phyloP scores from a whole-genome alignment of 2,329 filamentous ascomycete species.

The Chaetomiaceae sp. region DNA sequence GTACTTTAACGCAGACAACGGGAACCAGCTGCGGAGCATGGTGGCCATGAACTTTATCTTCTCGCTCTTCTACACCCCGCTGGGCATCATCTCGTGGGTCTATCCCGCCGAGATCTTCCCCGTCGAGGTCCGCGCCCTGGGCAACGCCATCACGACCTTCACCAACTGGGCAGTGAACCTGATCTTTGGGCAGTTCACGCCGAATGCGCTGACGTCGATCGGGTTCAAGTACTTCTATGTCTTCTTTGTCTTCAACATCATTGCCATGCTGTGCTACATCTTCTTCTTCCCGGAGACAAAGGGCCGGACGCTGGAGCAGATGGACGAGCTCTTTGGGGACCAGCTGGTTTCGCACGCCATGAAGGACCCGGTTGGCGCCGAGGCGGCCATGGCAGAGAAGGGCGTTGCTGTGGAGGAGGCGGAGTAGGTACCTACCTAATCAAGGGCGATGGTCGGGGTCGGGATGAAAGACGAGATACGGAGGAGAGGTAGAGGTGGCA shows the following conservation, averaged over 20 bases:
- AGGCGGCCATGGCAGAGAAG: no score
- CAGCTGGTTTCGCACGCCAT: no score
- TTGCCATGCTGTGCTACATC: neutral
- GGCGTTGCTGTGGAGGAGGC: no score
- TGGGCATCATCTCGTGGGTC: conserved; percentile 42
- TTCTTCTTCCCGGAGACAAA: neutral
- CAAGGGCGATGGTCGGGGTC: no score
- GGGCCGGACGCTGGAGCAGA: conserved; percentile 1
- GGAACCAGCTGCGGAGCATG: neutral
- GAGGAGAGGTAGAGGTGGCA: no score
- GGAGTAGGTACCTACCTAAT: no score
- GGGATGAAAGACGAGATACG: no score
- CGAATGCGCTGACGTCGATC: neutral
- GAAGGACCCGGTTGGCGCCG: no score
- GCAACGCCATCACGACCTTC: conserved; percentile 56
- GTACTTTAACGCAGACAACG: neutral
- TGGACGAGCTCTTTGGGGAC: conserved; percentile 1
- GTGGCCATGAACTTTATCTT: conserved; percentile 33
- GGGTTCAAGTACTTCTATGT: conserved; percentile 1
- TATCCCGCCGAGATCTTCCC: conserved; percentile 73
- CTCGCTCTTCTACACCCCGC: conserved; percentile 42
- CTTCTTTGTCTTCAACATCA: neutral
- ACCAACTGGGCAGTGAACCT: neutral
- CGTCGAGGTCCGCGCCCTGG: conserved; percentile 63
- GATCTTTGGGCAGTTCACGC: neutral